These are phyloP conservation scores for Penicillium tannophilum DNA, from an alignment of 495 filamentous ascomycete genomes.

Conservation along the genomic window DNA sequence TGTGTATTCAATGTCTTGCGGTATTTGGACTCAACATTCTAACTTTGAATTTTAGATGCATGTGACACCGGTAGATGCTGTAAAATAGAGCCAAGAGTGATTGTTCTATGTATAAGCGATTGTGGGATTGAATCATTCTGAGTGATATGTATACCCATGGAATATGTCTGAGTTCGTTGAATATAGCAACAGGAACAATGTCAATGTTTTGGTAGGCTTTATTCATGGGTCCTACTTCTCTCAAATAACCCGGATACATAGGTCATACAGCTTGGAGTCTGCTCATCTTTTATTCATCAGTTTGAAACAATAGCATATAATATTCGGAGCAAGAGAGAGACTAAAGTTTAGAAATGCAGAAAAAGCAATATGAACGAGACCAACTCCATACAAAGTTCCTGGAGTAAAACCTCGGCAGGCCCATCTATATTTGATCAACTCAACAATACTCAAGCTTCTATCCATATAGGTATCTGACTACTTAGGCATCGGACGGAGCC, in stretches of 20 bases:
- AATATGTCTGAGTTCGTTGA: neutral
- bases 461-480: no score
- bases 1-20: conserved; percentile 10
- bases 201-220: neutral
- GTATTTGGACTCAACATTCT: neutral
- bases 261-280: no score
- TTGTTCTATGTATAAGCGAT: neutral
- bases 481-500: no score
- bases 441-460: no score
- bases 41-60: neutral
- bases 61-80: neutral
- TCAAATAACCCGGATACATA: neutral
- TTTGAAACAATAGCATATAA: no score
- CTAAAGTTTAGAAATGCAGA: no score
- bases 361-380: no score
- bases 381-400: no score
- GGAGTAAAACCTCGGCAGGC: no score
- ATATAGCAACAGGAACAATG: neutral
- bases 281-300: no score
- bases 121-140: neutral
- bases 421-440: no score
- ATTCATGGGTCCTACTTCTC: neutral
- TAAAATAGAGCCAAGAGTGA: neutral
- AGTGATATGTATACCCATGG: neutral
- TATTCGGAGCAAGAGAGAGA: no score